phyloP scores from a whole-genome alignment of 495 filamentous ascomycete genomes.

The Penicillium flavigenum region DNA sequence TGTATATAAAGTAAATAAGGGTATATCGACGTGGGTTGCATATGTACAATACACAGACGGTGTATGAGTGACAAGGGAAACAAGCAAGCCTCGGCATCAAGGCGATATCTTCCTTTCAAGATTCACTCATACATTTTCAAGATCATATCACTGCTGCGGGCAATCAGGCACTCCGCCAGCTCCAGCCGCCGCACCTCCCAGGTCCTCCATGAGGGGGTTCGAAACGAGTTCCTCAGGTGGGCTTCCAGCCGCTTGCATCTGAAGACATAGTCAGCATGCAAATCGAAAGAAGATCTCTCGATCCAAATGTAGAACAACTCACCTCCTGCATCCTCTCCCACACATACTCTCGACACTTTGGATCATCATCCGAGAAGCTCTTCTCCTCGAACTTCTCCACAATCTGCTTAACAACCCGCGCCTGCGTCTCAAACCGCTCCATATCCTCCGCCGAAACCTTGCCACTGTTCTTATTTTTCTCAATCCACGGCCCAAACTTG shows the following conservation, averaged over 20 bases:
- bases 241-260: constrained; percentile 94
- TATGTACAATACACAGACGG: constrained; percentile 31
- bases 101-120: constrained; percentile 1
- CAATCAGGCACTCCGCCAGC: constrained; percentile 40
- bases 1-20: constrained; percentile 26
- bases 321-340: constrained; percentile 98
- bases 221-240: constrained; percentile 88
- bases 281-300: not conserved
- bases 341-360: constrained; percentile 83
- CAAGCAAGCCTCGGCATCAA: constrained; percentile 3
- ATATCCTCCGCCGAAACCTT: constrained; percentile 67
- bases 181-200: constrained; percentile 28
- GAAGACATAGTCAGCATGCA: constrained; percentile 17
- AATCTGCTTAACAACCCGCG: constrained; percentile 79
- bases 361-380: constrained; percentile 76
- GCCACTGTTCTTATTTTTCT: constrained; percentile 64
- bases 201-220: constrained; percentile 53
- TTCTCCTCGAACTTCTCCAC: constrained; percentile 80
- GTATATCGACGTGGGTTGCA: constrained; percentile 29
- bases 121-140: constrained; percentile 5
- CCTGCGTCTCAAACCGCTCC: constrained; percentile 77
- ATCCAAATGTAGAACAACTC: constrained; percentile 28
- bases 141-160: constrained; percentile 36
- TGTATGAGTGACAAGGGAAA: constrained; percentile 5
- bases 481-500: constrained; percentile 88